Evolutionary conservation across 1,284 basidiomycete genomes (phyloP).

Genomic region (Pholiota adiposa): DNA sequence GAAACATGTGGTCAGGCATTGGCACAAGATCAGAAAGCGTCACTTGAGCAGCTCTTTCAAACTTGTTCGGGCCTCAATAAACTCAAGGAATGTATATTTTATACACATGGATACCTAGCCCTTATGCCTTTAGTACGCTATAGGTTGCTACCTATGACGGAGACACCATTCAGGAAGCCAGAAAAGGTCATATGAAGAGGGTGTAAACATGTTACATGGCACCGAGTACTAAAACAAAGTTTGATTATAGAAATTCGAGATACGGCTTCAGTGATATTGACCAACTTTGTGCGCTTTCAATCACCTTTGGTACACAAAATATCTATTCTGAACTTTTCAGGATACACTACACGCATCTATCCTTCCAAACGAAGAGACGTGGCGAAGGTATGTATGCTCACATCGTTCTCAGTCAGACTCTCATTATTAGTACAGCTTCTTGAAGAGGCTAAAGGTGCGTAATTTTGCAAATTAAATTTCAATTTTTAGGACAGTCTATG

Average conservation of each 20-base stretch:
- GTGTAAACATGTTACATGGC: background rate
- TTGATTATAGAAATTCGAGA: conserved; percentile 59
- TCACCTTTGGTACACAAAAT: background rate
- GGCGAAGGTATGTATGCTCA: conserved; percentile 62
- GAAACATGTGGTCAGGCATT: conserved; percentile 60
- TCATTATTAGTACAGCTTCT: conserved; percentile 51
- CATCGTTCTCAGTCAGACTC: background rate
- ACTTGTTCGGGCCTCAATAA: conserved; percentile 67
- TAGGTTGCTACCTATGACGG: conserved; percentile 86
- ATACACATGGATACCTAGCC: background rate
- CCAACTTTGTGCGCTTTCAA: conserved; percentile 65
- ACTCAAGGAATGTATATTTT: conserved; percentile 47
- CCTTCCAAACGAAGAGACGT: conserved; percentile 82
- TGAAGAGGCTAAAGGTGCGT: conserved; percentile 68
- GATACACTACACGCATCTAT: conserved; percentile 90
- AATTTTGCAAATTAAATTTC: background rate
- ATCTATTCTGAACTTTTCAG: conserved; percentile 40
- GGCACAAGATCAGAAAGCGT: conserved; percentile 85
- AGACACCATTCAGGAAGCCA: conserved; percentile 76
- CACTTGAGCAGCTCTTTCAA: conserved; percentile 69
- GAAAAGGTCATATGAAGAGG: conserved; percentile 45
- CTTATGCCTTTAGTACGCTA: conserved; percentile 34
- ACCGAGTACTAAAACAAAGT: conserved; percentile 4
- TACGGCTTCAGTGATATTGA: conserved; percentile 72
- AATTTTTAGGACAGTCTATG: background rate